phyloP scores from a whole-genome alignment of 345 rosid genomes.

The Chamaenerion angustifolium region DNA sequence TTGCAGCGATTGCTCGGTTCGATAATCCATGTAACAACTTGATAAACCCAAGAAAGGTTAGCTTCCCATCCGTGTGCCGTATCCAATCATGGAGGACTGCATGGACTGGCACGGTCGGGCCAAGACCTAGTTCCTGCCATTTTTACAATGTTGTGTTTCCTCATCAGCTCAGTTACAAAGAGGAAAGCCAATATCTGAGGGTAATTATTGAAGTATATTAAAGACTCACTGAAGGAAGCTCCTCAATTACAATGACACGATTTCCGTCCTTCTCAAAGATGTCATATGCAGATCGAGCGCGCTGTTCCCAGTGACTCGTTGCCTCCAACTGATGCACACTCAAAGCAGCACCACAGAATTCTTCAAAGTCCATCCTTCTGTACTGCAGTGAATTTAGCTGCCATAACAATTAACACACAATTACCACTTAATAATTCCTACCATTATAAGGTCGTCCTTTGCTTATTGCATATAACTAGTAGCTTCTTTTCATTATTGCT shows the following conservation, averaged over 20 bases:
- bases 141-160: not conserved
- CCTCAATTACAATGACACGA: slow-evolving; percentile 74
- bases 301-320: slow-evolving; percentile 77
- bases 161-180: not conserved
- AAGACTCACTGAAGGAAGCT: slow-evolving; percentile 76
- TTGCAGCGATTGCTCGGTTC: slow-evolving; percentile 26
- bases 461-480: too few species aligned
- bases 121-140: slow-evolving; percentile 91
- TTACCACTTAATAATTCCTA: too few species aligned
- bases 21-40: slow-evolving; percentile 72
- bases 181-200: too few species aligned
- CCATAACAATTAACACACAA: slow-evolving; percentile 7
- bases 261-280: slow-evolving; percentile 87
- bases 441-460: too few species aligned
- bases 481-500: not conserved
- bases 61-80: slow-evolving; percentile 82
- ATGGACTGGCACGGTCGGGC: slow-evolving; percentile 79
- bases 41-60: slow-evolving; percentile 82
- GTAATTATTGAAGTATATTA: too few species aligned
- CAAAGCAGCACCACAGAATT: slow-evolving; percentile 88
- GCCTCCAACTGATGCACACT: slow-evolving; percentile 94
- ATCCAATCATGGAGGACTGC: slow-evolving; percentile 88
- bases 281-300: slow-evolving; percentile 70
- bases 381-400: slow-evolving; percentile 78
- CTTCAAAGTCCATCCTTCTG: slow-evolving; percentile 90